A percentile compares a stretch with the other conserved stretches of the same genome.
These are phyloP conservation scores for Xylariaceae sp. DNA, from an alignment of 2,329 filamentous ascomycete genomes.

Conservation along the genomic window DNA sequence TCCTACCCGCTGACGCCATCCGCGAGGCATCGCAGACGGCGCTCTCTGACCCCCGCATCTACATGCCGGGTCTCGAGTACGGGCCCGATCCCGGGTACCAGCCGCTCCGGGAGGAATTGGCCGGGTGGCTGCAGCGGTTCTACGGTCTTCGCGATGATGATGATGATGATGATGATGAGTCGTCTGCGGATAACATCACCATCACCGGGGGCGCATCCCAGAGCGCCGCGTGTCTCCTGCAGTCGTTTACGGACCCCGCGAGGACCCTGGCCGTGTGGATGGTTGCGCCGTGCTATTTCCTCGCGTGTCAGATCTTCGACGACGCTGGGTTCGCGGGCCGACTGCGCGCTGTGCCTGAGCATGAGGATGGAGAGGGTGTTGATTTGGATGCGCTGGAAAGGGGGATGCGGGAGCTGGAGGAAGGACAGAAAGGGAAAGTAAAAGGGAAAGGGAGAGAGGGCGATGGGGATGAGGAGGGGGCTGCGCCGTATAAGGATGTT, in stretches of 20 bases:
- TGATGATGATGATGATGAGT: slow-evolving; percentile 29
- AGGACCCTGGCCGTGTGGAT: slow-evolving; percentile 76
- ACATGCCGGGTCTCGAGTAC: slow-evolving; percentile 67
- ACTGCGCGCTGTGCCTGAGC: slow-evolving; percentile 69
- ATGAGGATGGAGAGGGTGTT: slow-evolving; percentile 71
- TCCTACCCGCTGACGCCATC: slow-evolving; percentile 64
- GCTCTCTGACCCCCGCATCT: slow-evolving; percentile 56
- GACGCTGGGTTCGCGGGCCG: slow-evolving; percentile 70
- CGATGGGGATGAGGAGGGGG: neutral
- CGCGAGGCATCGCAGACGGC: slow-evolving; percentile 56
- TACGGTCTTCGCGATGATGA: slow-evolving; percentile 41
- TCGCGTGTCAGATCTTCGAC: slow-evolving; percentile 81
- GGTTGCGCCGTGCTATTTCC: slow-evolving; percentile 76
- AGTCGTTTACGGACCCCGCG: slow-evolving; percentile 74
- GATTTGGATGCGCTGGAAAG: slow-evolving; percentile 46
- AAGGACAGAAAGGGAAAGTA: slow-evolving; percentile 7
- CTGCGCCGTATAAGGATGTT: slow-evolving; percentile 44
- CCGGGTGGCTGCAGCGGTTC: slow-evolving; percentile 64
- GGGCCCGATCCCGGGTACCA: slow-evolving; percentile 72
- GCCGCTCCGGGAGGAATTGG: slow-evolving; percentile 64
- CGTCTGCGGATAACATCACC: slow-evolving; percentile 56
- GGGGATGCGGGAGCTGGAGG: slow-evolving; percentile 13
- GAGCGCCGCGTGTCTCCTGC: slow-evolving; percentile 71
- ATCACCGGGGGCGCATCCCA: slow-evolving; percentile 85
- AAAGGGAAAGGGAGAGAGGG: neutral